A percentile compares a stretch with the other conserved stretches of the same genome.
Conservation (phyloP, 2,329 filamentous ascomycete species). For the Colletotrichum scovillei region DNA sequence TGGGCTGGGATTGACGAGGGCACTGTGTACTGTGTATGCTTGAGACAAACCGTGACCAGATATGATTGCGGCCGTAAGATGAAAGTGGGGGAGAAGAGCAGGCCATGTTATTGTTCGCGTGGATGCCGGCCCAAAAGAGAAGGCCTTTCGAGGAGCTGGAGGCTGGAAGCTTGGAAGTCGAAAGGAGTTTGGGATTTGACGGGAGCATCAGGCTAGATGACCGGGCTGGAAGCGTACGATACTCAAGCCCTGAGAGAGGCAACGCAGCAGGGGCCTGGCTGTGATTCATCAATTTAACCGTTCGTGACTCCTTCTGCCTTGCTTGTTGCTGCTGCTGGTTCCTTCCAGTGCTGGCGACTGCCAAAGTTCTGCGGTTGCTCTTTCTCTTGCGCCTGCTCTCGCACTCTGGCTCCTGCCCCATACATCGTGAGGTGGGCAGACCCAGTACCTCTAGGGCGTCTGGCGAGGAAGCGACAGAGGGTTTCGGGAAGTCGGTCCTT, state of each 20-base stretch:
- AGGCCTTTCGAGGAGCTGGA: background rate
- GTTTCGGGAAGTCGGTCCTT: background rate
- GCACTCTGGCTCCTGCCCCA: background rate
- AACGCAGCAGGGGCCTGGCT: background rate
- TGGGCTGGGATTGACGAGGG: slow-evolving; percentile 10
- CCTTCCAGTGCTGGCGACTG: background rate
- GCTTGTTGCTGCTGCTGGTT: background rate
- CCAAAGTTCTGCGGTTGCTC: background rate
- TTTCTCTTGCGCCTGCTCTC: background rate
- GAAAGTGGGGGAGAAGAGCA: background rate
- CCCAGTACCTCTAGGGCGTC: background rate
- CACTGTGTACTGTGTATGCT: background rate
- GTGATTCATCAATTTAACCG: background rate
- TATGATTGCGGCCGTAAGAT: slow-evolving; percentile 29
- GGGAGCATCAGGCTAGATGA: background rate
- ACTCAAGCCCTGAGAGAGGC: background rate
- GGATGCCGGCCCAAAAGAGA: slow-evolving; percentile 3
- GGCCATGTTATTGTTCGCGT: background rate
- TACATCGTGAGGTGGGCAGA: background rate
- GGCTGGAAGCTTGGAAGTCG: background rate
- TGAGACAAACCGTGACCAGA: background rate
- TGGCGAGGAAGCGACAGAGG: background rate
- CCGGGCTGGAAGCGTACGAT: background rate
- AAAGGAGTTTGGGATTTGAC: background rate
- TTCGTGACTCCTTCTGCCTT: background rate